Conservation (phyloP, 176 grass and related monocot species). For the Dactylis glomerata region DNA sequence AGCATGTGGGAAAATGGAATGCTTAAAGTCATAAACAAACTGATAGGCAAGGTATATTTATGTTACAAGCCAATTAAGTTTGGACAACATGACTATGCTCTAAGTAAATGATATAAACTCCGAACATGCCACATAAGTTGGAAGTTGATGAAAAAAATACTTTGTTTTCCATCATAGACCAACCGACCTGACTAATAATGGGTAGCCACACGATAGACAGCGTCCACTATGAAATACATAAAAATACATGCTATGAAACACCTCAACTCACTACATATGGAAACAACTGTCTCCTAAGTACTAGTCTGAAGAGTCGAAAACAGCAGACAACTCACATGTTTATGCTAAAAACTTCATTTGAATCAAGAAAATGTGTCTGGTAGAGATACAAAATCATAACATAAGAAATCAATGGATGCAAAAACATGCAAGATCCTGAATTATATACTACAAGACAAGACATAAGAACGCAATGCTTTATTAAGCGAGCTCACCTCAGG, state of each 20-base stretch:
- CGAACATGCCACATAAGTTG: neutral
- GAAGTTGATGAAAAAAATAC: neutral
- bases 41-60: neutral
- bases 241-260: conserved; percentile 3
- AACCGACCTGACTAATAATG: neutral
- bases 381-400: conserved; percentile 15
- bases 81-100: neutral
- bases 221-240: neutral
- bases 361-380: neutral
- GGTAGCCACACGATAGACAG: neutral
- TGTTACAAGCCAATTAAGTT: neutral
- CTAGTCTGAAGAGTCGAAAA: neutral
- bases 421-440: neutral
- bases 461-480: neutral
- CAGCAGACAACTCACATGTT: neutral
- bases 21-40: neutral
- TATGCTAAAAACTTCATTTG: neutral
- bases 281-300: neutral
- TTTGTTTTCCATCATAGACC: neutral
- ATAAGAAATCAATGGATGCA: neutral
- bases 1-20: neutral
- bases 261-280: neutral
- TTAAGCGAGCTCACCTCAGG: conserved; percentile 57
- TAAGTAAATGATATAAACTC: neutral
- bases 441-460: neutral